phyloP scores from a whole-genome alignment of 2,329 filamentous ascomycete species.

The Ilyonectria robusta region DNA sequence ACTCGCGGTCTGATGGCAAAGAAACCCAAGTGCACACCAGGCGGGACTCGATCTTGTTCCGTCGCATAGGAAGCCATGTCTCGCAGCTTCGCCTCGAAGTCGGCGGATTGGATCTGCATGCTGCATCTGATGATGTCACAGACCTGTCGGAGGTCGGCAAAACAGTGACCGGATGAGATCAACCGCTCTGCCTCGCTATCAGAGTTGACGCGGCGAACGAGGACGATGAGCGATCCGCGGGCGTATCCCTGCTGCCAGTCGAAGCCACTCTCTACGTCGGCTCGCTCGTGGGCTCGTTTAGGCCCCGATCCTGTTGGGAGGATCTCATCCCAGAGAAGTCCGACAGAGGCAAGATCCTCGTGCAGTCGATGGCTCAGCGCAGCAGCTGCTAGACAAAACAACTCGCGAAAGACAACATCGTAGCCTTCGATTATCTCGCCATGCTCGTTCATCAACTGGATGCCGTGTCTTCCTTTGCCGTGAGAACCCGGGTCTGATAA shows the following conservation, averaged over 20 bases:
- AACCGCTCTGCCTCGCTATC: conserved; percentile 74
- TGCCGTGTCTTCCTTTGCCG: conserved; percentile 44
- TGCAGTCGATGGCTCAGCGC: conserved; percentile 78
- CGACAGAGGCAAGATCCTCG: conserved; percentile 73
- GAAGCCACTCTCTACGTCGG: conserved; percentile 59
- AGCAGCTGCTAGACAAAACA: conserved; percentile 85
- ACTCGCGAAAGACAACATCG: conserved; percentile 82
- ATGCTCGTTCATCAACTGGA: conserved; percentile 66
- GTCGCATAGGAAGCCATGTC: conserved; percentile 74
- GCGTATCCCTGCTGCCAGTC: conserved; percentile 62
- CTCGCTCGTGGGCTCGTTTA: conserved; percentile 40
- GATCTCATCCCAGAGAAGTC: conserved; percentile 83
- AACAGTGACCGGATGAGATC: conserved; percentile 82
- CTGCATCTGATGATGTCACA: conserved; percentile 76
- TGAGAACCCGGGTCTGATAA: conserved; percentile 51
- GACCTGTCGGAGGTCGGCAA: conserved; percentile 79
- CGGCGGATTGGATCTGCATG: conserved; percentile 78
- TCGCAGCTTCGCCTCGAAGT: conserved; percentile 72
- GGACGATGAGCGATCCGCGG: conserved; percentile 84
- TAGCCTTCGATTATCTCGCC: conserved; percentile 77
- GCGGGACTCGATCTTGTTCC: conserved; percentile 60
- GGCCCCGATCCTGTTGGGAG: conserved; percentile 71
- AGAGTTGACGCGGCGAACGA: conserved; percentile 75
- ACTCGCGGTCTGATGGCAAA: conserved; percentile 70
- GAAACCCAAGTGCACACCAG: conserved; percentile 70